Base-by-base conservation (phyloP, 1,284 basidiomycete species). In the Pholiota adiposa region DNA sequence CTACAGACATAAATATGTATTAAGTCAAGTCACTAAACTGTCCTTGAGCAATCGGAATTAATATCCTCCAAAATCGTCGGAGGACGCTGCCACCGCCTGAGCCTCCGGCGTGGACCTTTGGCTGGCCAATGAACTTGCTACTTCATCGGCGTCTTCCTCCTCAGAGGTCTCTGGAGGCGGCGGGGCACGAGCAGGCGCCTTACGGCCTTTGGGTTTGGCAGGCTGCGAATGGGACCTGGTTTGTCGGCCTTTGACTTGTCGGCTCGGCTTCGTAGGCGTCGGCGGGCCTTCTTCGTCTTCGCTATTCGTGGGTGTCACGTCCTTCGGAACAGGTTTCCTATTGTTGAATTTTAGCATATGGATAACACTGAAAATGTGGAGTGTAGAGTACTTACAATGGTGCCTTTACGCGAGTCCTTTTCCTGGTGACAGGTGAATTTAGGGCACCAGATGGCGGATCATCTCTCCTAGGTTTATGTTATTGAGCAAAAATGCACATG, bases 71-170 rank as follows among this genome's bases (percentile, higher is more conserved):
- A 69, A 68, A 56, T 69, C 68, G 46, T 65, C 65, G 9, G 68
- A 69, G 0, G 66, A 65, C 34, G 56, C 49, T 21, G 54, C 57
- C 12, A 51, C 50, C 3, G 56, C 43, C 5, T 43, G 36, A 29
- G 51, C 34, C 8, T 59, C 54, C 6, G 64, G 62, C 14, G 60
- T 60, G 1, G 60, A 56, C 14, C 46, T 50, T 11, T 51, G 51
- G 43, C 63, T 58, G 5, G 53, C 60, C 11, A 64, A 38, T 38
- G 62, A 56, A 44, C 65, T 65, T 1, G 58, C 63, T 2, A 66
- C 67, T 44, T 69, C 62, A 19, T 64, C 67, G 8, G 55, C 61
- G 6, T 73, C 73, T 4, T 73, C 76, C 0, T 70, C 69, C 18
- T 69, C 70, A 0, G 66, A 69, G 4, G 65, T n/a, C 34, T 63